Conservation (phyloP, 495 filamentous ascomycete genomes). For the Penicillium parvum region DNA sequence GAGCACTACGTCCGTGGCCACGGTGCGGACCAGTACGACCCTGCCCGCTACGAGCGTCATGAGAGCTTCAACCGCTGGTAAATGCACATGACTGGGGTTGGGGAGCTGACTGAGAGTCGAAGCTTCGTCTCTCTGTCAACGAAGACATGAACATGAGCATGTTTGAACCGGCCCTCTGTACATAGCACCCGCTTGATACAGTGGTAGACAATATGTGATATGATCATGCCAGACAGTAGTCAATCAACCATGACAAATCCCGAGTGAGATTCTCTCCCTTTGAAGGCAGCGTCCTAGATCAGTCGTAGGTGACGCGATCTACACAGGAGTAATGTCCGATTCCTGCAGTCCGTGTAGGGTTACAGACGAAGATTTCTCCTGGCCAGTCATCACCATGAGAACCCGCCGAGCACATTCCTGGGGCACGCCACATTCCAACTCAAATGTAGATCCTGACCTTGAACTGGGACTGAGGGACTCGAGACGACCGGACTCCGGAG, state of each 20-base stretch:
- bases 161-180: no score
- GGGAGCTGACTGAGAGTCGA: neutral
- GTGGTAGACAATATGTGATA: no score
- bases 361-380: slow-evolving; percentile 9
- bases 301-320: no score
- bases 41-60: slow-evolving; percentile 32
- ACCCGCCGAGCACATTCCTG: slow-evolving; percentile 25
- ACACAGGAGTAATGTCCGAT: no score
- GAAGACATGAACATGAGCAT: slow-evolving; percentile 10
- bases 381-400: slow-evolving; percentile 24
- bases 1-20: slow-evolving; percentile 49
- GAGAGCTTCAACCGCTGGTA: slow-evolving; percentile 27
- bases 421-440: slow-evolving; percentile 15
- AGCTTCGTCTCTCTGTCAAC: no score
- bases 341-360: no score
- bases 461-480: neutral
- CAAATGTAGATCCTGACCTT: slow-evolving; percentile 6
- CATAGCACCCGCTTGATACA: no score
- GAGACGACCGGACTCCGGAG: neutral
- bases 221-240: no score
- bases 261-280: no score
- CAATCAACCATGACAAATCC: no score
- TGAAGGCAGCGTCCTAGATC: no score
- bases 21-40: slow-evolving; percentile 42
- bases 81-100: neutral